Percentiles rank a stretch among this genome's conserved stretches.
phyloP scores from a whole-genome alignment of 306 rosid species.

The Vachellia pachyceras region DNA sequence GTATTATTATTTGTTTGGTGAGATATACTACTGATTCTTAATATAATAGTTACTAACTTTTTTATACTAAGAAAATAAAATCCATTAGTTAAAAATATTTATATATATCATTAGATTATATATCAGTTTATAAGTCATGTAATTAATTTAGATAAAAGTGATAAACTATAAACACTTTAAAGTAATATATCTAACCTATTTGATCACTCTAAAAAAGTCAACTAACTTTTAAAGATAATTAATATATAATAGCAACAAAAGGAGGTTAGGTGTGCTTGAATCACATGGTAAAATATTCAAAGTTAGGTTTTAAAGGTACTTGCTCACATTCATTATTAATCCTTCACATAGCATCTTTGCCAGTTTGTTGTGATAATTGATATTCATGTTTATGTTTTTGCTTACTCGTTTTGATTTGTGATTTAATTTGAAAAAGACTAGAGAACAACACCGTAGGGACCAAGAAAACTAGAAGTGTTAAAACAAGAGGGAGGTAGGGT shows the following conservation, averaged over 20 bases:
- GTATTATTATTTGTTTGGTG: background rate
- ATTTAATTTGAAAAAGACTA: background rate
- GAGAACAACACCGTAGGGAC: background rate
- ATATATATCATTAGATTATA: no score
- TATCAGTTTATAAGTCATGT: no score
- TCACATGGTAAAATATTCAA: slow-evolving; percentile 27
- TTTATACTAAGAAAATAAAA: no score
- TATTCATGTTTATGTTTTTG: background rate
- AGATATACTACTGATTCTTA: background rate
- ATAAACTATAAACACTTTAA: no score
- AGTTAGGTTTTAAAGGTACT: background rate
- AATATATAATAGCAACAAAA: background rate
- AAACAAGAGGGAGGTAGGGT: no score
- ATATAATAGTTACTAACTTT: no score
- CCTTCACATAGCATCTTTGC: background rate
- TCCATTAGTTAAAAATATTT: no score
- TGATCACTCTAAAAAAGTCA: no score
- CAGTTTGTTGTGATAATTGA: background rate
- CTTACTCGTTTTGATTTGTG: background rate
- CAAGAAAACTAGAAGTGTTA: no score
- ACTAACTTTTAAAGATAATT: no score
- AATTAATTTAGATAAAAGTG: no score
- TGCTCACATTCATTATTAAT: background rate
- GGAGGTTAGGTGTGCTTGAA: background rate
- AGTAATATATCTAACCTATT: no score